phyloP scores from a whole-genome alignment of 163 green algal genomes.

The Volvox carteri region DNA sequence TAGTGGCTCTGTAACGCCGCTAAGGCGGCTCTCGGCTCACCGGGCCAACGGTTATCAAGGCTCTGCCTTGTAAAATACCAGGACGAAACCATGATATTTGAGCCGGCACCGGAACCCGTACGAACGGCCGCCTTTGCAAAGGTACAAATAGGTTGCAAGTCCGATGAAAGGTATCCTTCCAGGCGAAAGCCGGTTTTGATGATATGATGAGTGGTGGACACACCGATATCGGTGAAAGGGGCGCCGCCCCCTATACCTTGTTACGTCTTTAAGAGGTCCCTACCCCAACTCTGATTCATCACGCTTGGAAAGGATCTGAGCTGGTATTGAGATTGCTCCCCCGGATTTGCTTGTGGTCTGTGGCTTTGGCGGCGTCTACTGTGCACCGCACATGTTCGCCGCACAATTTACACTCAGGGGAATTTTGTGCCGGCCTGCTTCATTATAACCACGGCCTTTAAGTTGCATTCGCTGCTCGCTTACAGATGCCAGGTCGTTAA shows the following conservation, averaged over 20 bases:
- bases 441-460: not conserved
- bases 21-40: no score
- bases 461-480: not conserved
- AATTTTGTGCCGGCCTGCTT: no score
- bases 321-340: not conserved
- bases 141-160: not conserved
- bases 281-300: conserved; percentile 45
- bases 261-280: conserved; percentile 46
- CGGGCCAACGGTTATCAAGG: no score
- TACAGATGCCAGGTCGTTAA: not conserved
- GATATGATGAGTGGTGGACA: conserved; percentile 41
- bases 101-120: not conserved
- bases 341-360: not conserved
- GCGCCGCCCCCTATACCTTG: conserved; percentile 40
- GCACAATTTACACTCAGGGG: no score
- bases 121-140: not conserved
- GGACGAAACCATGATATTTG: no score
- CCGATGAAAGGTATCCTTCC: conserved; percentile 26
- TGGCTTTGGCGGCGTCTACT: not conserved
- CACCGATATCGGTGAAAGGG: conserved; percentile 24
- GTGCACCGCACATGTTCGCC: no score
- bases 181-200: conserved; percentile 46
- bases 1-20: no score
- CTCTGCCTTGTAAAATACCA: no score
- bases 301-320: conserved; percentile 24